These are phyloP conservation scores for Aspergillus diversus DNA, from an alignment of 495 filamentous ascomycete genomes.

Conservation along the genomic window DNA sequence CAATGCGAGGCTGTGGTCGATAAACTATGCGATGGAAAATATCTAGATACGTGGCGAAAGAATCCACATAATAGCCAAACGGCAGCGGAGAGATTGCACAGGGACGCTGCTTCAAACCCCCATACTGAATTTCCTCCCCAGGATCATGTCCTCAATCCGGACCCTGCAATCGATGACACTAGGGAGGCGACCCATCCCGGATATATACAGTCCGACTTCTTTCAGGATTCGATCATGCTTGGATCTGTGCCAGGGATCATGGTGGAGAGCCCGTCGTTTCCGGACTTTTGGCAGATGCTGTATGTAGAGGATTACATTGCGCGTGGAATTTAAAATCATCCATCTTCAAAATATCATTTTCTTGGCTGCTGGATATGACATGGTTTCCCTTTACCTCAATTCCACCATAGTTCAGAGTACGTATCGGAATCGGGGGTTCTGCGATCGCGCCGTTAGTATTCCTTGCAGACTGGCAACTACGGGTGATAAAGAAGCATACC, in stretches of 20 bases:
- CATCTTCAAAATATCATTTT: neutral
- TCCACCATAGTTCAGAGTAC: conserved; percentile 9
- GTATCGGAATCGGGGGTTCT: conserved; percentile 24
- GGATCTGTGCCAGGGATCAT: conserved; percentile 11
- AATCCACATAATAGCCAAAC: conserved; percentile 1
- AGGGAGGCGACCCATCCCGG: neutral
- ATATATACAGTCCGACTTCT: neutral
- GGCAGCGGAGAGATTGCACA: neutral
- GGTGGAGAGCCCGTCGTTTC: conserved; percentile 8
- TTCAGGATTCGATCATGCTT: conserved; percentile 12
- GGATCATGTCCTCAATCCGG: neutral
- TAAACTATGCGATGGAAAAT: conserved; percentile 6
- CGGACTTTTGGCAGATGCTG: conserved; percentile 17
- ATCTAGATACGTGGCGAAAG: conserved; percentile 15
- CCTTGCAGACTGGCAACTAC: neutral
- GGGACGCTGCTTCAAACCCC: neutral
- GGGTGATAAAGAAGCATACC: conserved; percentile 9
- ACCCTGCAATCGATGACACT: neutral
- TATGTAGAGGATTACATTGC: conserved; percentile 6
- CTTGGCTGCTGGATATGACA: neutral
- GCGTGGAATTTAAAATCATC: conserved; percentile 5
- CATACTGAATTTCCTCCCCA: neutral
- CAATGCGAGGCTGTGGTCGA: conserved; percentile 17
- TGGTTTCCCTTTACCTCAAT: neutral
- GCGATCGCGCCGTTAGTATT: conserved; percentile 6